Conservation (phyloP, 75 land plant species). For the Sequoia sempervirens region DNA sequence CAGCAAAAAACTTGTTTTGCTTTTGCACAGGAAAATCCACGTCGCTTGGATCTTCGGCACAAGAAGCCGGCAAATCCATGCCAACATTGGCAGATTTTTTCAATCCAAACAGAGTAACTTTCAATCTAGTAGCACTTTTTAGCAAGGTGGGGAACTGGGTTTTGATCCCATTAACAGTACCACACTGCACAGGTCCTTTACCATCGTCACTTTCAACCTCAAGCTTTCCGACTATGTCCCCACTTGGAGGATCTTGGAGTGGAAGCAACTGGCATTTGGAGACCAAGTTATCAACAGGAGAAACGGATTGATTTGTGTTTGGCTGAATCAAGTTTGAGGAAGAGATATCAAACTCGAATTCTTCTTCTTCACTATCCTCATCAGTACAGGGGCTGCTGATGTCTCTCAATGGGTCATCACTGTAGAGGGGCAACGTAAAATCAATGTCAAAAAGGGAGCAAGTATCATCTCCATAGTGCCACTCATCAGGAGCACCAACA, state of each 20-base stretch:
- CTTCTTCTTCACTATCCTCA: conserved; percentile 5
- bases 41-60: background rate
- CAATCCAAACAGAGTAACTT: conserved; percentile 39
- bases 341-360: conserved; percentile 20
- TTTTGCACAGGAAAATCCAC: background rate
- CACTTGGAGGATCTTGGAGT: conserved; percentile 17
- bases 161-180: conserved; percentile 7
- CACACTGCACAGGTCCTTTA: background rate
- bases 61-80: conserved; percentile 3
- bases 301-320: conserved; percentile 15
- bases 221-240: background rate
- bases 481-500: background rate
- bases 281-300: conserved; percentile 35
- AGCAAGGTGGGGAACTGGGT: conserved; percentile 31
- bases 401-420: conserved; percentile 15
- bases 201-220: conserved; percentile 8
- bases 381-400: background rate
- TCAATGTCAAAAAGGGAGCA: conserved; percentile 65
- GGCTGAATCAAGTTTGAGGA: conserved; percentile 11
- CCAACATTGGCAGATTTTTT: conserved; percentile 25
- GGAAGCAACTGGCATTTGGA: conserved; percentile 38
- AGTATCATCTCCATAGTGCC: conserved; percentile 14
- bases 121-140: conserved; percentile 49
- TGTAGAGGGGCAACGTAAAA: conserved; percentile 39
- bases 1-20: conserved; percentile 34